Base-by-base conservation (phyloP, 352 stramenopile genomes). In the Saprolegnia diclina region DNA sequence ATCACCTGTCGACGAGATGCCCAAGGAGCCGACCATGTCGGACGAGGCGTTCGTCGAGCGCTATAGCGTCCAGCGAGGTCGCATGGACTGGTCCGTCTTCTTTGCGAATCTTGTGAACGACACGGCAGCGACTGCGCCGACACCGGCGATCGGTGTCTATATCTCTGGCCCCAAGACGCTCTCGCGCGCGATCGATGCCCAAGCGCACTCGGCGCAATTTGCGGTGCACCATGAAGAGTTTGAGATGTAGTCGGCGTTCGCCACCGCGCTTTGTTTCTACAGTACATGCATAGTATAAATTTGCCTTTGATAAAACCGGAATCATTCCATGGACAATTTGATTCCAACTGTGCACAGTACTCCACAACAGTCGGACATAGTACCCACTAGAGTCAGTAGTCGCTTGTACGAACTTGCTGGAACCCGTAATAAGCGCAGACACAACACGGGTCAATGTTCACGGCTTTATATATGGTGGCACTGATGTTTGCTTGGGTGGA, bases 181-280 rank as follows among this genome's bases (percentile, higher is more conserved):
- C 24, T 83, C 75, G n/a, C 74, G 78, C 26, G 55, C 77, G 35
- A 79, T 95, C 55, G 74, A 88, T 65, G 76, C 75, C 5, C 81
- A 91, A 74, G 72, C 22, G 69, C 82, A 18, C 70, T 87, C 57
- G 71, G 75, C 29, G 11, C 11, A 4, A 4, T 91, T 88, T 64
- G 79, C 83, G 35, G 89, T 90, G 48, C 82, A 85, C 69, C 88
- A 79, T 63, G 79, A 90, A 56, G 83, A 77, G 69, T 90, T 90
- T 55, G 82, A 94, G 70, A 88, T 94, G 82, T 94, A 94, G 76
- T 75, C 71, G 62, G n/a, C n/a, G n/a, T n/a, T n/a, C n/a, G n/a
- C n/a, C n/a, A n/a, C n/a, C n/a, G n/a, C n/a, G n/a, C n/a, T n/a
- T n/a, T n/a, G n/a, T n/a, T n/a, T n/a, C n/a, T n/a, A n/a, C n/a